Conservation (phyloP, 2,329 filamentous ascomycete species). For the Fusarium sp. region DNA sequence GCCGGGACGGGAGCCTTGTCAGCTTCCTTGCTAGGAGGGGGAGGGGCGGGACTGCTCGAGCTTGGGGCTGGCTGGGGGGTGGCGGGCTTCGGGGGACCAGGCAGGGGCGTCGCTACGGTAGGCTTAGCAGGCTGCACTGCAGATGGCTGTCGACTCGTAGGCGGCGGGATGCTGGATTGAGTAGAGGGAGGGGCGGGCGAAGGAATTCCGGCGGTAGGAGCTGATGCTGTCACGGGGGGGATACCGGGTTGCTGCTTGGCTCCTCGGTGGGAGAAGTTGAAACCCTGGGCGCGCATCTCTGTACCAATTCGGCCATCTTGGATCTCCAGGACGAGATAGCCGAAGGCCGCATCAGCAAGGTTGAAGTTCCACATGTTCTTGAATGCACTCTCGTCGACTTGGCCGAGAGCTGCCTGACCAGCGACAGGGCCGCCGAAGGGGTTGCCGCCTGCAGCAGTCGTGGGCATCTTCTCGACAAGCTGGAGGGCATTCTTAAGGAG, state of each 20-base stretch:
- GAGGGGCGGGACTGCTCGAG: constrained; percentile 53
- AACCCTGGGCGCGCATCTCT: constrained; percentile 98
- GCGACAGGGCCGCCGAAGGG: constrained; percentile 90
- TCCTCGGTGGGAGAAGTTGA: constrained; percentile 97
- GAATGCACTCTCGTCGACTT: constrained; percentile 98
- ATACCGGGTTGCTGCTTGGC: constrained; percentile 75
- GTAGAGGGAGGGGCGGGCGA: constrained; percentile 53
- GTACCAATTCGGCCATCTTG: constrained; percentile 96
- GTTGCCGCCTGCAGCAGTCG: constrained; percentile 93
- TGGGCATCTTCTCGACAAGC: constrained; percentile 98
- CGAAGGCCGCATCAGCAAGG: constrained; percentile 95
- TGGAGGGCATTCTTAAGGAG: constrained; percentile 90
- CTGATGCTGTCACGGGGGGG: constrained; percentile 50
- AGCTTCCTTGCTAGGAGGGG: constrained; percentile 60
- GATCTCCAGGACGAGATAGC: constrained; percentile 93
- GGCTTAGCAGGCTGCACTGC: constrained; percentile 58
- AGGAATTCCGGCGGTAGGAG: constrained; percentile 46
- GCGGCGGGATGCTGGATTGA: constrained; percentile 50
- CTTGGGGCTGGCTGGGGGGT: constrained; percentile 64
- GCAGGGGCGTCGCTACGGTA: constrained; percentile 50
- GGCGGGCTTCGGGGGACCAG: constrained; percentile 53
- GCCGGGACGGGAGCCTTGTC: constrained; percentile 64
- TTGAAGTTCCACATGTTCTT: constrained; percentile 99
- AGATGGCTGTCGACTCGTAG: constrained; percentile 52
- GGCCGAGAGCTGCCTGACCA: constrained; percentile 79